These are phyloP conservation scores for Parathielavia hyrcaniae DNA, from an alignment of 495 filamentous ascomycete species.

Conservation along the genomic window DNA sequence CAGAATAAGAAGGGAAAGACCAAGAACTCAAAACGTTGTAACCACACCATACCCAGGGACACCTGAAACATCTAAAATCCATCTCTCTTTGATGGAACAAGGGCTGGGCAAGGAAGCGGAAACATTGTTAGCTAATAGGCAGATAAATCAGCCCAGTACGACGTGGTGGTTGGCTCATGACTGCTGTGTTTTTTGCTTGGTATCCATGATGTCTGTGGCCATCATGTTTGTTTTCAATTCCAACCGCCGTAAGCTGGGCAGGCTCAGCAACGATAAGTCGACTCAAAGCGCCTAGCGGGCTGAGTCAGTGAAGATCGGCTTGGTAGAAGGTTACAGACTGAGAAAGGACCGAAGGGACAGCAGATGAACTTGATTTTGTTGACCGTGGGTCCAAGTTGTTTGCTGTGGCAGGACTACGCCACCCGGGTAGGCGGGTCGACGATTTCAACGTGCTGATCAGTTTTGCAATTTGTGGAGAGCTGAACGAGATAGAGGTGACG, in stretches of 20 bases:
- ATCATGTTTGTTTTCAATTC: neutral
- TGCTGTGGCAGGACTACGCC: neutral
- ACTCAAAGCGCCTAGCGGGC: slow-evolving; percentile 7
- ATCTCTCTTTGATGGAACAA: neutral
- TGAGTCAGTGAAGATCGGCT: slow-evolving; percentile 13
- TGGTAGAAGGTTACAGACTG: neutral
- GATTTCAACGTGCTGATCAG: no score
- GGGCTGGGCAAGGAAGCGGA: neutral
- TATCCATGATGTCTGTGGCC: neutral
- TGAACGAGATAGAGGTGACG: no score
- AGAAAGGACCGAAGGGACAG: no score
- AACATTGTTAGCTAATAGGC: neutral
- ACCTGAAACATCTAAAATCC: neutral
- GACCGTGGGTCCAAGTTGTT: neutral
- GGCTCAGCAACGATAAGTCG: slow-evolving; percentile 1
- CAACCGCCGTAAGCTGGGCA: neutral
- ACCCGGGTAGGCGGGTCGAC: no score
- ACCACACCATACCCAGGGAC: slow-evolving; percentile 1
- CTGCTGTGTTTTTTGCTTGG: neutral
- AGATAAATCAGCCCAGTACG: neutral
- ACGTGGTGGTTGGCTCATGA: neutral
- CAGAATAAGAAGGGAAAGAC: neutral
- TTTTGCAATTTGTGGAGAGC: no score
- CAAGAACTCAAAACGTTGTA: neutral
- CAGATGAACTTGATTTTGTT: no score